phyloP scores from a whole-genome alignment of 768 basidiomycete genomes.

The Mycena kentingensis region DNA sequence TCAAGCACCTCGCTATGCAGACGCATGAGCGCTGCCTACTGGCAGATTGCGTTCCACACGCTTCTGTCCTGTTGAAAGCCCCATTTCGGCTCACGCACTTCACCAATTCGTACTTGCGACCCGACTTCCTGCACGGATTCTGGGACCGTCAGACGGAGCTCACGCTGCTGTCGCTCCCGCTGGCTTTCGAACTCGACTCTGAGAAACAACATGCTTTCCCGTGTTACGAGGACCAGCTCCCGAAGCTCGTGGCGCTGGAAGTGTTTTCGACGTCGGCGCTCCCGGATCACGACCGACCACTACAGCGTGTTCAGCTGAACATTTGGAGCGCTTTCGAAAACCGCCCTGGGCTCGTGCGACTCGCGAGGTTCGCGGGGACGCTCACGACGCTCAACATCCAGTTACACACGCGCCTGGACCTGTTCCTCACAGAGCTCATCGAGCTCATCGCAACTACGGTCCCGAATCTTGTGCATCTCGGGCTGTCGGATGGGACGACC shows the following conservation, averaged over 20 bases:
- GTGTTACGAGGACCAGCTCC: slow-evolving; percentile 15
- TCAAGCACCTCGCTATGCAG: slow-evolving; percentile 9
- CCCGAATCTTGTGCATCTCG: slow-evolving; percentile 11
- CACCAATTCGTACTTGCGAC: slow-evolving; percentile 11
- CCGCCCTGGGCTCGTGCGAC: background rate
- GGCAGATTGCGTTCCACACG: background rate
- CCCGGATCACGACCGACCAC: slow-evolving; percentile 1
- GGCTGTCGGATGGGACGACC: background rate
- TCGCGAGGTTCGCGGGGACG: slow-evolving; percentile 11
- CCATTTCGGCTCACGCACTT: slow-evolving; percentile 17
- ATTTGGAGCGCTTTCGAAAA: background rate
- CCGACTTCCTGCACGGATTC: slow-evolving; percentile 9
- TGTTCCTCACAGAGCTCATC: background rate
- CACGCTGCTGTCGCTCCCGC: slow-evolving; percentile 8
- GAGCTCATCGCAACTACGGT: background rate
- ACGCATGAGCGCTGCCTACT: background rate
- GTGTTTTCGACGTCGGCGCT: slow-evolving; percentile 1
- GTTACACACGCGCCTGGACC: background rate
- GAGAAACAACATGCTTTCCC: slow-evolving; percentile 2
- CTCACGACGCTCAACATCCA: slow-evolving; percentile 14
- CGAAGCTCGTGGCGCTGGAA: slow-evolving; percentile 16
- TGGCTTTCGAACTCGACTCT: background rate
- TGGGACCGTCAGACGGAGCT: slow-evolving; percentile 14
- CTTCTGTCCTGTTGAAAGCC: slow-evolving; percentile 12
- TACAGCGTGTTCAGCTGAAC: slow-evolving; percentile 16